Percentiles rank a stretch among this genome's conserved stretches.
Evolutionary conservation across 2,329 filamentous ascomycete genomes (phyloP).

Genomic region (Phyllosticta citrichinensis): DNA sequence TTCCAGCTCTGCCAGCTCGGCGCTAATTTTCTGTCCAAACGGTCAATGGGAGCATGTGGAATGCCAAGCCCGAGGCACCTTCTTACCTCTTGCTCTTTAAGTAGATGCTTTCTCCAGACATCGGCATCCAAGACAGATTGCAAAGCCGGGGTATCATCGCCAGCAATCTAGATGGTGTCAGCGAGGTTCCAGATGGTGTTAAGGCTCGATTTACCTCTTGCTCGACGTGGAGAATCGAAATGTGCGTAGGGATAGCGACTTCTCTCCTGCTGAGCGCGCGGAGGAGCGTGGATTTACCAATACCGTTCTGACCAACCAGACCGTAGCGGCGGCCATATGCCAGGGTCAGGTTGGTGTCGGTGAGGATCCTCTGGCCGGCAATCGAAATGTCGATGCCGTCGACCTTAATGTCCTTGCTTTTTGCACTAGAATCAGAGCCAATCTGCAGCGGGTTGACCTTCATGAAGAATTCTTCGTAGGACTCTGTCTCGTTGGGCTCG

Average conservation of each 20-base stretch:
- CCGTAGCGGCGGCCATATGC: constrained; percentile 91
- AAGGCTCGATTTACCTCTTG: constrained; percentile 63
- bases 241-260: constrained; percentile 88
- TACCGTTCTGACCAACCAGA: constrained; percentile 98
- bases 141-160: constrained; percentile 88
- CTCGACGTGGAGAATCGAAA: constrained; percentile 97
- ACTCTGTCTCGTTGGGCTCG: constrained; percentile 71
- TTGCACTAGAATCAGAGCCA: constrained; percentile 55
- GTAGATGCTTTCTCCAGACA: constrained; percentile 93
- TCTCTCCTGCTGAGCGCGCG: constrained; percentile 88
- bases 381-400: constrained; percentile 95
- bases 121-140: constrained; percentile 96
- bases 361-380: constrained; percentile 76
- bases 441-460: constrained; percentile 93
- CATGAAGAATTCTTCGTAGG: constrained; percentile 99
- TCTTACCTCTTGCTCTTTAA: constrained; percentile 74
- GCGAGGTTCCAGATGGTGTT: background rate
- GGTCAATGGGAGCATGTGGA: constrained; percentile 10
- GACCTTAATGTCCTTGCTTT: constrained; percentile 98
- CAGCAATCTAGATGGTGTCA: constrained; percentile 56
- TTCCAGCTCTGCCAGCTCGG: constrained; percentile 68
- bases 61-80: background rate
- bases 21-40: constrained; percentile 56
- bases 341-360: constrained; percentile 80
- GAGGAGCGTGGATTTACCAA: constrained; percentile 76